Percentiles rank a stretch among this genome's conserved stretches.
Conservation (phyloP, 345 rosid species). For the Theobroma cacao region DNA sequence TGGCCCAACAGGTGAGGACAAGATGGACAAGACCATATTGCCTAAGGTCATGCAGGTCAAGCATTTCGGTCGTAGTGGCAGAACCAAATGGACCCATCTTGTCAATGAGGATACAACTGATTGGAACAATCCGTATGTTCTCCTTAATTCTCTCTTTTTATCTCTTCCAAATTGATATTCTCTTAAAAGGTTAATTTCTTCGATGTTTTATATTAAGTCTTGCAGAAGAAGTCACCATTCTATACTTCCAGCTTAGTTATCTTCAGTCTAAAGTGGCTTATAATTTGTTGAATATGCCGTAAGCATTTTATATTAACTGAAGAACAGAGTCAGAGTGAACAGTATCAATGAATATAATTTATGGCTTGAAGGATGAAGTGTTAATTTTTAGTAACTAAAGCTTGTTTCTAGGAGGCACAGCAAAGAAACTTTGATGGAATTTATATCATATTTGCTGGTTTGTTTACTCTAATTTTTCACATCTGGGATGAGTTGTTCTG, state of each 20-base stretch:
- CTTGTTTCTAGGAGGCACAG: neutral
- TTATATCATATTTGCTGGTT: neutral
- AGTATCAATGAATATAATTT: neutral
- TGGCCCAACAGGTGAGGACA: conserved; percentile 81
- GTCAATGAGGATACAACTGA: conserved; percentile 80
- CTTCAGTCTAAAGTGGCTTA: neutral
- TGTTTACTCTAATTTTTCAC: neutral
- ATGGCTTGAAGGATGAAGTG: neutral
- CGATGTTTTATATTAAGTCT: neutral
- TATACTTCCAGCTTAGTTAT: neutral
- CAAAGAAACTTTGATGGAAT: neutral
- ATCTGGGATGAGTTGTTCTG: neutral
- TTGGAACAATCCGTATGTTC: conserved; percentile 76
- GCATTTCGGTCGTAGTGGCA: conserved; percentile 82
- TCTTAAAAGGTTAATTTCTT: too few species aligned
- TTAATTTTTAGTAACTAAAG: neutral
- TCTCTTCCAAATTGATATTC: too few species aligned
- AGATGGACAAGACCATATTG: conserved; percentile 64
- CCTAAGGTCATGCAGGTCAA: conserved; percentile 84
- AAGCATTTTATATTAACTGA: neutral
- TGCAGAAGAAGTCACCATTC: neutral
- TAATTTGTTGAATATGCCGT: neutral
- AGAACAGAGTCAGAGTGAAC: neutral
- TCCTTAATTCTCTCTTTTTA: neutral
- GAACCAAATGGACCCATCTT: conserved; percentile 89